Conservation (phyloP, 495 filamentous ascomycete species). For the Penicillium cinerascens region DNA sequence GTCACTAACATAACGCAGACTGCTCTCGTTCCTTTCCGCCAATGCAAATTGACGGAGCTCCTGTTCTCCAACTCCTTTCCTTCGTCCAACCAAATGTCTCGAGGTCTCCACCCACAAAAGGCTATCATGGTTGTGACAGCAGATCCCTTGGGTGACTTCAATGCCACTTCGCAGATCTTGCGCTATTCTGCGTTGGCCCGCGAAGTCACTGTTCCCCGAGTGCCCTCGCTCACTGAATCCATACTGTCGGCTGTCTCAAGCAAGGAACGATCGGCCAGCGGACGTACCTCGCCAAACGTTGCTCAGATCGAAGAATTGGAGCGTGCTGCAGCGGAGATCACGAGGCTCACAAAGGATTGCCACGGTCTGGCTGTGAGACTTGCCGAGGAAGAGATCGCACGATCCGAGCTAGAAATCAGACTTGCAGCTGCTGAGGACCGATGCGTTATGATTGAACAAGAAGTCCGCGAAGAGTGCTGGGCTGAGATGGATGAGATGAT, state of each 20-base stretch:
- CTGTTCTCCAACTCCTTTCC: constrained; percentile 95
- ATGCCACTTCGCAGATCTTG: constrained; percentile 92
- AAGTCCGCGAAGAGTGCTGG: constrained; percentile 86
- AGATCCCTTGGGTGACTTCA: constrained; percentile 90
- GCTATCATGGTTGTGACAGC: constrained; percentile 96
- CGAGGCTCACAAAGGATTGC: constrained; percentile 68
- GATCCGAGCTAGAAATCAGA: constrained; percentile 50
- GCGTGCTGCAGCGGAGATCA: constrained; percentile 68
- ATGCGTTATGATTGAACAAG: constrained; percentile 70
- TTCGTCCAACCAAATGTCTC: constrained; percentile 53
- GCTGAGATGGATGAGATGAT: constrained; percentile 78
- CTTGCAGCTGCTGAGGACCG: constrained; percentile 63
- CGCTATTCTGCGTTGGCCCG: constrained; percentile 91
- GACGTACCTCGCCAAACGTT: constrained; percentile 47
- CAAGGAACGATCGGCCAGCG: constrained; percentile 35
- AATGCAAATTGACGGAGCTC: constrained; percentile 95
- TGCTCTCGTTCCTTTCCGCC: constrained; percentile 83
- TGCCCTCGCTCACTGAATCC: constrained; percentile 69
- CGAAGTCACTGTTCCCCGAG: constrained; percentile 87
- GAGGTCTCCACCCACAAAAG: constrained; percentile 68
- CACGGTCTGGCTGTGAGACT: constrained; percentile 57
- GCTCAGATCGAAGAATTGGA: constrained; percentile 67
- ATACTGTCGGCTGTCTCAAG: constrained; percentile 47
- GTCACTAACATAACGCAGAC: constrained; percentile 43
- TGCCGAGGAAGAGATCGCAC: constrained; percentile 59